Percentiles rank a stretch among this genome's conserved stretches.
phyloP scores from a whole-genome alignment of 176 grass and related monocot genomes.

The Guadua angustifolia region DNA sequence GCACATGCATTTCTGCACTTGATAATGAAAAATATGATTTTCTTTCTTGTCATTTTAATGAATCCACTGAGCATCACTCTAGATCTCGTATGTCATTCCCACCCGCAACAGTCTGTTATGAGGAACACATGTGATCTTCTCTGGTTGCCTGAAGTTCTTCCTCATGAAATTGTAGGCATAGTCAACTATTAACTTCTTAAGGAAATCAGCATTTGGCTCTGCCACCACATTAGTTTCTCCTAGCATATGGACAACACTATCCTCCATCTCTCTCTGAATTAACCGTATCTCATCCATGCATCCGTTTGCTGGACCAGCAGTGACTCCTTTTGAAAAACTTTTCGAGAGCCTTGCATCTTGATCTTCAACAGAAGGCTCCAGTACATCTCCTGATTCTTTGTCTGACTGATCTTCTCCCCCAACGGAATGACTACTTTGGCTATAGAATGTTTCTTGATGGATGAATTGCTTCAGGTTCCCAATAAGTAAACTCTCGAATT shows the following conservation, averaged over 20 bases:
- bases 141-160: constrained; percentile 70
- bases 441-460: constrained; percentile 55
- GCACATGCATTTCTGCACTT: constrained; percentile 18
- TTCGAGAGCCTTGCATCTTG: constrained; percentile 27
- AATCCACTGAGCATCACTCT: not conserved
- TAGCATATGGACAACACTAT: constrained; percentile 65
- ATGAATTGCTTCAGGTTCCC: constrained; percentile 62
- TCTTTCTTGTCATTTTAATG: not conserved
- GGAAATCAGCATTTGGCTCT: constrained; percentile 27
- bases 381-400: constrained; percentile 40
- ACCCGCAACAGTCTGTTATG: constrained; percentile 59
- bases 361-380: constrained; percentile 27
- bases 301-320: constrained; percentile 11
- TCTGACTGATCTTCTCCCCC: constrained; percentile 34
- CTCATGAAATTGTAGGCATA: constrained; percentile 70
- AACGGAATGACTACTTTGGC: constrained; percentile 30
- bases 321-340: constrained; percentile 35
- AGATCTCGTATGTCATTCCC: constrained; percentile 74
- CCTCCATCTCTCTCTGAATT: constrained; percentile 51
- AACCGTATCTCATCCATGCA: constrained; percentile 45
- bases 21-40: not conserved
- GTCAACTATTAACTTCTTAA: constrained; percentile 63
- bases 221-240: constrained; percentile 68
- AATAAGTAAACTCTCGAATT: constrained; percentile 61
- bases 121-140: constrained; percentile 59